Percentiles rank a stretch among this genome's conserved stretches.
phyloP scores from a whole-genome alignment of 805 yeast species.

The Debaryomyces tyrocola region DNA sequence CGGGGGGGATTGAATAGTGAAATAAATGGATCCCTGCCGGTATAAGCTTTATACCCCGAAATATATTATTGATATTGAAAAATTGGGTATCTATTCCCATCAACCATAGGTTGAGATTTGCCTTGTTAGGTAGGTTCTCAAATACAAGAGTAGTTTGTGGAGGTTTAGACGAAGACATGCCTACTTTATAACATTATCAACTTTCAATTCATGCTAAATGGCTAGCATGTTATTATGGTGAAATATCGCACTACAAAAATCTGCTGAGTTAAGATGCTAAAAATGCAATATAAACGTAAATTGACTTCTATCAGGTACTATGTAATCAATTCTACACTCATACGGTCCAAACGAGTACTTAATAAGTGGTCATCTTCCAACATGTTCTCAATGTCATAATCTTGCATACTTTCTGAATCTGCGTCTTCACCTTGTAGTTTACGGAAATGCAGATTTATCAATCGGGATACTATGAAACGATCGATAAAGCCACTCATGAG shows the following conservation, averaged over 20 bases:
- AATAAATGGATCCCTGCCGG: constrained; percentile 54
- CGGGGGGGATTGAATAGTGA: constrained; percentile 44
- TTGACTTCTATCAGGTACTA: constrained; percentile 7
- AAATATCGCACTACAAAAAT: no score
- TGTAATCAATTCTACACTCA: constrained; percentile 31
- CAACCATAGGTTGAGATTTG: constrained; percentile 15
- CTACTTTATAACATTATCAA: background rate
- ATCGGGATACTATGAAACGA: constrained; percentile 31
- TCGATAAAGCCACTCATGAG: constrained; percentile 39
- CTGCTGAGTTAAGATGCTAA: no score
- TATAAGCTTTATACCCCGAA: constrained; percentile 53
- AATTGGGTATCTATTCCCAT: constrained; percentile 52
- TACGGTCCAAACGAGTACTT: constrained; percentile 12
- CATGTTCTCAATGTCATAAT: constrained; percentile 24
- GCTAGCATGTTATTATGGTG: no score
- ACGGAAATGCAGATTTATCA: constrained; percentile 28
- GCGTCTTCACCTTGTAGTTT: constrained; percentile 12
- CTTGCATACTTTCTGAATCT: constrained; percentile 8
- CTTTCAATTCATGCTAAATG: no score
- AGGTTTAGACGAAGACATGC: constrained; percentile 13
- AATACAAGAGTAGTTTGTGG: constrained; percentile 21
- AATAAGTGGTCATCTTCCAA: constrained; percentile 7
- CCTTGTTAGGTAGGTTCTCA: constrained; percentile 9
- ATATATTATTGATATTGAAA: constrained; percentile 38
- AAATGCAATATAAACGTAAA: no score